These are phyloP conservation scores for Chlorella sp. DNA, from an alignment of 139 green algal species.

Conservation along the genomic window DNA sequence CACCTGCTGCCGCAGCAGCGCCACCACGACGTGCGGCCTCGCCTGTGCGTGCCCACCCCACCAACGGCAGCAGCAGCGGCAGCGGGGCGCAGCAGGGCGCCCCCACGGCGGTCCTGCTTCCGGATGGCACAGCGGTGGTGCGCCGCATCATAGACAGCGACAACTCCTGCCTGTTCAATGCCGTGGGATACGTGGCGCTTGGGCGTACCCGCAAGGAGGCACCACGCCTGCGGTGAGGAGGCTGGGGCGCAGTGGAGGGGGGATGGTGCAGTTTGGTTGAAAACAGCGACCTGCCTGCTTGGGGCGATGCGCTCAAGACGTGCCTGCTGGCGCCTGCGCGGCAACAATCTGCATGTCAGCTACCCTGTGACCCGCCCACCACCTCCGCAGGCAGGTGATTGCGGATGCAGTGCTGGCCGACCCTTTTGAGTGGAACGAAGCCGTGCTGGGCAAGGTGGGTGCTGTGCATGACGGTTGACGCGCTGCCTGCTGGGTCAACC, in stretches of 20 bases:
- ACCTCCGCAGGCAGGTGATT: conserved; percentile 59
- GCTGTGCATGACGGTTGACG: too few species aligned
- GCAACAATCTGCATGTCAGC: too few species aligned
- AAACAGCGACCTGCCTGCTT: too few species aligned
- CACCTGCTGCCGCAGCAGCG: not conserved
- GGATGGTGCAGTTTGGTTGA: too few species aligned
- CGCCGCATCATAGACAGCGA: conserved; percentile 87
- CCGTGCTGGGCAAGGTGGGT: conserved; percentile 35
- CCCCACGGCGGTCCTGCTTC: conserved; percentile 10
- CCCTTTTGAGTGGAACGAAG: conserved; percentile 71
- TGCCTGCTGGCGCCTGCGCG: too few species aligned
- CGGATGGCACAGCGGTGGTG: conserved; percentile 74
- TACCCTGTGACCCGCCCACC: too few species aligned
- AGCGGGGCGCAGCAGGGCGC: conserved; percentile 9
- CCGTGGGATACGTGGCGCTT: conserved; percentile 88
- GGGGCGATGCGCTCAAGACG: too few species aligned
- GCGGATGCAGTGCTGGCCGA: conserved; percentile 76
- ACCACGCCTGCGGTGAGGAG: not conserved
- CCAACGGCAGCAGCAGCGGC: not conserved
- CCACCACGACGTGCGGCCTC: not conserved
- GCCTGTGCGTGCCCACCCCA: conserved; percentile 24
- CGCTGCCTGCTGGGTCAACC: too few species aligned
- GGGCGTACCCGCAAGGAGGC: conserved; percentile 36
- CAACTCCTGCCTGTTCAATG: conserved; percentile 96
- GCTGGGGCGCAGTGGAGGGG: not conserved